Percentiles rank a stretch among this genome's conserved stretches.
phyloP scores from a whole-genome alignment of 345 rosid genomes.

The Eucalyptus marginata region DNA sequence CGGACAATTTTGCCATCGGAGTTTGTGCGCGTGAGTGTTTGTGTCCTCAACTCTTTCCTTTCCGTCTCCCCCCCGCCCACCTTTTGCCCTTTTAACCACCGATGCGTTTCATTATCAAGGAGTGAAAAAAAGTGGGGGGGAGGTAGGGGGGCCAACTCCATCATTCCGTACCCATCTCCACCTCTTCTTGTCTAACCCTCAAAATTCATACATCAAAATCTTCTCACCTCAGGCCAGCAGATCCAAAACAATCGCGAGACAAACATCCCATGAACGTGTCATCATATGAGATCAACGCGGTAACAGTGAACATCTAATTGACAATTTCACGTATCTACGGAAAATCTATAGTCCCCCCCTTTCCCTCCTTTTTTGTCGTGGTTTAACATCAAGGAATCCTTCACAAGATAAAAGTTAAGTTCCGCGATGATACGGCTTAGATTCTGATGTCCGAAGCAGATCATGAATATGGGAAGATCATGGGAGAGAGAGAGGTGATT shows the following conservation, averaged over 20 bases:
- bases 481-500: neutral
- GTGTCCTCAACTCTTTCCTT: neutral
- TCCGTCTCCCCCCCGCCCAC: neutral
- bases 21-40: neutral
- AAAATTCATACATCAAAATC: neutral
- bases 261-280: neutral
- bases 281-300: neutral
- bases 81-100: neutral
- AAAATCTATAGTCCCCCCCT: neutral
- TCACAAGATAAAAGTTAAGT: neutral
- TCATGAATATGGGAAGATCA: neutral
- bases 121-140: neutral
- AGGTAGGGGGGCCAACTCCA: neutral
- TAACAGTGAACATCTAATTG: neutral
- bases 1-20: neutral
- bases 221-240: neutral
- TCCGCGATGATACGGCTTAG: fast-evolving
- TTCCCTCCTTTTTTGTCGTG: neutral
- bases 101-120: neutral
- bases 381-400: neutral
- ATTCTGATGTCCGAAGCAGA: neutral
- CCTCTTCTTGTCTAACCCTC: neutral
- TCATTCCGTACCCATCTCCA: neutral
- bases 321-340: neutral
- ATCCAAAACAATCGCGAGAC: neutral